phyloP scores from a whole-genome alignment of 2,329 filamentous ascomycete species.

The Calonectria multiphialidica region DNA sequence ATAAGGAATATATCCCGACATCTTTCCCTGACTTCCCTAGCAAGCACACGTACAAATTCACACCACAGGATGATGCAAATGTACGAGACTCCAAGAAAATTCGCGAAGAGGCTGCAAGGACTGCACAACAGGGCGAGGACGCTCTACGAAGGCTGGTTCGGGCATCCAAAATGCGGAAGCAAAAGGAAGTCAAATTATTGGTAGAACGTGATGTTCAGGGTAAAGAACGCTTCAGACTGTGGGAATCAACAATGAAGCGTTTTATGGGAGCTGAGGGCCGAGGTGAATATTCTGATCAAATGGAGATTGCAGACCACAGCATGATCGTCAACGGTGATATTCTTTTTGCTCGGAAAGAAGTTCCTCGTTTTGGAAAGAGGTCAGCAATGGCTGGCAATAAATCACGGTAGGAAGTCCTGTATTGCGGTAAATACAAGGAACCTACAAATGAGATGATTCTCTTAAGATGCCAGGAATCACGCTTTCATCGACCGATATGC shows the following conservation, averaged over 20 bases:
- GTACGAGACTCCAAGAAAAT: slow-evolving; percentile 67
- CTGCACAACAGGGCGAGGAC: slow-evolving; percentile 72
- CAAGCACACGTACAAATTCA: slow-evolving; percentile 73
- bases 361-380: slow-evolving; percentile 61
- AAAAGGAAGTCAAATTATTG: slow-evolving; percentile 71
- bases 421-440: background rate
- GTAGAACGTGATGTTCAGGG: slow-evolving; percentile 65
- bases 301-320: slow-evolving; percentile 71
- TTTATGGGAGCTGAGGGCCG: slow-evolving; percentile 55
- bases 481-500: background rate
- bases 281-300: slow-evolving; percentile 50
- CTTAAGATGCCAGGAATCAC: background rate
- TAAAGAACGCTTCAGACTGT: slow-evolving; percentile 68
- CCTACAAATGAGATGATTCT: background rate
- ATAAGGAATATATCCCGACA: slow-evolving; percentile 67
- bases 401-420: slow-evolving; percentile 17
- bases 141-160: slow-evolving; percentile 70
- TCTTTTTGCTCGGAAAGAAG: slow-evolving; percentile 65
- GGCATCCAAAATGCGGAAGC: slow-evolving; percentile 73
- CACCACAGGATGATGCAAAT: slow-evolving; percentile 62
- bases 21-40: slow-evolving; percentile 73
- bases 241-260: slow-evolving; percentile 72
- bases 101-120: slow-evolving; percentile 69
- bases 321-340: slow-evolving; percentile 73
- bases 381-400: slow-evolving; percentile 44